Evolutionary conservation across 352 stramenopile genomes (phyloP).

Genomic region (Phytophthora parvispora): DNA sequence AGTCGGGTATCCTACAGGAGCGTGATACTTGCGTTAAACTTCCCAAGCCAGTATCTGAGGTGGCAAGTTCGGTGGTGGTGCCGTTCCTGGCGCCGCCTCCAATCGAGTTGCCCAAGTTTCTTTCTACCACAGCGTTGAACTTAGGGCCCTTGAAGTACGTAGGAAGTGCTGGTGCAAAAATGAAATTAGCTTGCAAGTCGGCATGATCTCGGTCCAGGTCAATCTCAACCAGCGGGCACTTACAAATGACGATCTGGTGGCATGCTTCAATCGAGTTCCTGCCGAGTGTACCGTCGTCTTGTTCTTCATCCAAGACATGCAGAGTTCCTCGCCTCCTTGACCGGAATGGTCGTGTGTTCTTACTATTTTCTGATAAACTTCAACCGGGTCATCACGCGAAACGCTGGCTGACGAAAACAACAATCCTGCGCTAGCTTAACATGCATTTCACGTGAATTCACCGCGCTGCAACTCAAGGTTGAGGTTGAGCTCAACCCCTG

Average conservation of each 20-base stretch:
- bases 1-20: background rate
- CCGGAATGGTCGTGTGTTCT: no score
- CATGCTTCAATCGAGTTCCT: background rate
- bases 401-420: no score
- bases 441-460: no score
- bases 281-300: background rate
- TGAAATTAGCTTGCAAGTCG: background rate
- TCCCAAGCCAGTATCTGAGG: background rate
- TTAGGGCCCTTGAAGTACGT: background rate
- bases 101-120: background rate
- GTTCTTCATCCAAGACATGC: background rate
- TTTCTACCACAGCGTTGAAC: background rate
- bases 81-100: background rate
- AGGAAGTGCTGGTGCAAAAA: background rate
- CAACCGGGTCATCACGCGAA: no score
- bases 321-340: no score
- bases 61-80: background rate
- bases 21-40: background rate
- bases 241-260: background rate
- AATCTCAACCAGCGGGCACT: background rate
- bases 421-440: no score
- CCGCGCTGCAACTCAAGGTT: no score
- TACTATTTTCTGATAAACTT: no score
- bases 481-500: no score
- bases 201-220: background rate